Conservation (phyloP, 192 early-diverging fungal species). For the Entomortierella lignicola region DNA sequence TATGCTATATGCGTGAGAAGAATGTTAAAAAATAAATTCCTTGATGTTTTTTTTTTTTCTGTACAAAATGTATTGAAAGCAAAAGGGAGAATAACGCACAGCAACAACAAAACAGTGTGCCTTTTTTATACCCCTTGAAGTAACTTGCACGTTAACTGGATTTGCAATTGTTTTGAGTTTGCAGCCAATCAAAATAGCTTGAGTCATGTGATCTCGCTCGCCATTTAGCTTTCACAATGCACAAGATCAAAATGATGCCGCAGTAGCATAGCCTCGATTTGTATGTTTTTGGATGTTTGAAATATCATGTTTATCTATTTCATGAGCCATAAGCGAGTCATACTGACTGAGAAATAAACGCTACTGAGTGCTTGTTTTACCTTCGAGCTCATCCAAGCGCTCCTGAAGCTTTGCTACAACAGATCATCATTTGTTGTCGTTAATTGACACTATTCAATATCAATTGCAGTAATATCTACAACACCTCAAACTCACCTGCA, state of each 20-base stretch:
- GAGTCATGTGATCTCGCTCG: not conserved
- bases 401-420: slow-evolving; percentile 31
- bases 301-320: not conserved
- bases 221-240: not conserved
- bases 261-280: not conserved
- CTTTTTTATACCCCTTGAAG: slow-evolving; percentile 4
- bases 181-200: not conserved
- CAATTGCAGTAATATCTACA: too few species aligned
- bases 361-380: not conserved
- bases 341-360: slow-evolving; percentile 2
- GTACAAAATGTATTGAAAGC: not conserved
- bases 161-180: too few species aligned
- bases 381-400: slow-evolving; percentile 13
- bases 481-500: slow-evolving; percentile 43
- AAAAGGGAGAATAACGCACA: not conserved
- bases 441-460: too few species aligned
- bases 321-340: not conserved
- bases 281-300: not conserved
- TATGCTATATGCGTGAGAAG: slow-evolving; percentile 9
- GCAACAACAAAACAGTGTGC: slow-evolving; percentile 8
- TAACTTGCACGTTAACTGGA: too few species aligned
- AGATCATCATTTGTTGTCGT: not conserved
- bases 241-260: not conserved
- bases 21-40: not conserved
- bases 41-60: not conserved